These are phyloP conservation scores for Parasitella parasitica DNA, from an alignment of 371 early-diverging fungal genomes.

Conservation along the genomic window DNA sequence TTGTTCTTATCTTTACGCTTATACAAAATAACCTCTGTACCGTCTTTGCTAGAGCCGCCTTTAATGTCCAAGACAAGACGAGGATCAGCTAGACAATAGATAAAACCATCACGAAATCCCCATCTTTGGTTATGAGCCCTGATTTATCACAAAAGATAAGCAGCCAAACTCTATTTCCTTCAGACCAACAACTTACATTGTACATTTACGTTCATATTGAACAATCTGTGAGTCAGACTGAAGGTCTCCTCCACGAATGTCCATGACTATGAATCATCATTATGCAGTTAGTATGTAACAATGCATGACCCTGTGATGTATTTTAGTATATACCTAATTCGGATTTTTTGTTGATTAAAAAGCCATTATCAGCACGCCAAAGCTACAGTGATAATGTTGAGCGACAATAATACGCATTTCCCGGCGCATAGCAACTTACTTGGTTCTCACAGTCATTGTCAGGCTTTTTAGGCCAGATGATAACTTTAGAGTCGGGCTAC, in stretches of 20 bases:
- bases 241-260: constrained; percentile 50
- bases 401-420: neutral
- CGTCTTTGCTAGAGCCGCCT: constrained; percentile 18
- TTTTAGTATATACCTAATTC: constrained; percentile 31
- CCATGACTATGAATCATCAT: constrained; percentile 29
- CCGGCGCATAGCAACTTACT: constrained; percentile 16
- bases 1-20: constrained; percentile 25
- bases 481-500: constrained; percentile 44
- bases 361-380: constrained; percentile 51
- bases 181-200: constrained; percentile 25
- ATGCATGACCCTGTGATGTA: neutral
- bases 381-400: constrained; percentile 21
- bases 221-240: constrained; percentile 26
- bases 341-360: constrained; percentile 49
- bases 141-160: neutral
- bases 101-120: constrained; percentile 41
- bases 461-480: constrained; percentile 47
- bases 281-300: neutral
- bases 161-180: too few species aligned
- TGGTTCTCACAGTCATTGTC: constrained; percentile 30
- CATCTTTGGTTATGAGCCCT: constrained; percentile 51
- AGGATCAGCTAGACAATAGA: constrained; percentile 43
- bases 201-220: constrained; percentile 44
- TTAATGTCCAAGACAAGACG: constrained; percentile 41
- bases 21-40: constrained; percentile 21